phyloP scores from a whole-genome alignment of 306 rosid species.

The Fagus sylvatica region DNA sequence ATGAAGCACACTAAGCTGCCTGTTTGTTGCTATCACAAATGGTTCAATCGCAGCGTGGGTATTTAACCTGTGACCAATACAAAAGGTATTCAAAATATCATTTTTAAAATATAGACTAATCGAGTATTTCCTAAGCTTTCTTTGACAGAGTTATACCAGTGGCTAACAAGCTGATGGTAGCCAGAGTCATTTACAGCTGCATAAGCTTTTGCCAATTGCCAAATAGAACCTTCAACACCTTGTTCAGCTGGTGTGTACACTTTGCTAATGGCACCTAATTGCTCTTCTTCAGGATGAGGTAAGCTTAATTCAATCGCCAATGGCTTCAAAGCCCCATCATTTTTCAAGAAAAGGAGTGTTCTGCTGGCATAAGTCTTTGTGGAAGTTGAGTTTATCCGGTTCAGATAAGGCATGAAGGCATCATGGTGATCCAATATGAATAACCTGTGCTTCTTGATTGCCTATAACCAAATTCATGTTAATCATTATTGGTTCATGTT shows the following conservation, averaged over 20 bases:
- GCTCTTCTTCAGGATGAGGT: slow-evolving; percentile 60
- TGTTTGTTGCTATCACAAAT: slow-evolving; percentile 66
- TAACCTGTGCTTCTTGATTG: slow-evolving; percentile 45
- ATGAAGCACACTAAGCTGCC: slow-evolving; percentile 80
- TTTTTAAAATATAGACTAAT: background rate
- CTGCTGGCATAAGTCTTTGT: slow-evolving; percentile 70
- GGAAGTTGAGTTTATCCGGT: slow-evolving; percentile 58
- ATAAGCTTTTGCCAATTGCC: slow-evolving; percentile 88
- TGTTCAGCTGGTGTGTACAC: slow-evolving; percentile 52
- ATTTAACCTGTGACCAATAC: slow-evolving; percentile 52
- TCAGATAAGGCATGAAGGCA: slow-evolving; percentile 61
- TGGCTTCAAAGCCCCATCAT: slow-evolving; percentile 78
- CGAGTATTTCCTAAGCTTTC: background rate
- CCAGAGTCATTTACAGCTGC: slow-evolving; percentile 71
- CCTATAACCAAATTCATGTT: slow-evolving; percentile 45
- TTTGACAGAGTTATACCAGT: slow-evolving; percentile 50
- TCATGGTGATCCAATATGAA: slow-evolving; percentile 84
- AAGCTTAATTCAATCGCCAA: slow-evolving; percentile 75
- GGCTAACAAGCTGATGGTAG: slow-evolving; percentile 73
- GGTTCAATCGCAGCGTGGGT: slow-evolving; percentile 89
- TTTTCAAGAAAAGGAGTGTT: slow-evolving; percentile 60
- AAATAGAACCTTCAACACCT: slow-evolving; percentile 54
- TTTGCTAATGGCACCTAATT: slow-evolving; percentile 55
- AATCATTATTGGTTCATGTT: background rate
- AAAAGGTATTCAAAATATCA: background rate